Evolutionary conservation across 805 yeast genomes (phyloP), one percentile per base, ranked within the genome.

Genomic region (Zygosaccharomyces gambellarensis): DNA sequence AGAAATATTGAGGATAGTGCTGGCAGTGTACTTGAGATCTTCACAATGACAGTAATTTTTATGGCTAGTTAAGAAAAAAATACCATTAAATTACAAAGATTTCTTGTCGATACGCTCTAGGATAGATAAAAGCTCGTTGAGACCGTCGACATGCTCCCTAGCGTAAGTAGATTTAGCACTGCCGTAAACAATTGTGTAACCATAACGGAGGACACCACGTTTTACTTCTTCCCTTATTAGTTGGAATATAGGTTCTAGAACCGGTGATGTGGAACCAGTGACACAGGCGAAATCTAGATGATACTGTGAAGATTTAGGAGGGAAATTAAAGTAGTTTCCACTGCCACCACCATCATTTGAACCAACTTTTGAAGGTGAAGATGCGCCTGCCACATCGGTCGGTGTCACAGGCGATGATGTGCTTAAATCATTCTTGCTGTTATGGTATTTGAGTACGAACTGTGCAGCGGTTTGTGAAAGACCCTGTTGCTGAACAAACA

Each of bases 401-500:
- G 63, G 63, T 2, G 64, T 55, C 11, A 53, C 53, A 30, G 65
- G 60, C 12, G 55, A 46, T 12, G 70, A 61, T 9, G 52, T 30
- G 61, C 64, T 36, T 56, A 56, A 45, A 46, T 38, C 60, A 51
- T 50, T 62, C 39, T 48, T 52, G 47, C 43, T 59, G 10, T 69
- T 67, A 52, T 69, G 63, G 41, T 65, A 70, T 41, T 68, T 69
- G 45, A 81, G 62, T 45, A 86, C 67, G 55, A 78, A 80, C 8
- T 76, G 71, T 39, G 85, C 65, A 0, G 90, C 83, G 46, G 79
- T 76, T 29, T 78, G 59, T 0, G 83, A 71, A 45, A 85, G 69
- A 48, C 82, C 80, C 38, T 75, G 71, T 55, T 84, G 83, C 61
- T 87, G 90, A 12, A 90, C 82, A 42, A 85, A 80, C 6, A 90